Percentiles rank a stretch among this genome's conserved stretches.
These are phyloP conservation scores for Platismatia glauca DNA, from an alignment of 495 filamentous ascomycete genomes.

Conservation along the genomic window DNA sequence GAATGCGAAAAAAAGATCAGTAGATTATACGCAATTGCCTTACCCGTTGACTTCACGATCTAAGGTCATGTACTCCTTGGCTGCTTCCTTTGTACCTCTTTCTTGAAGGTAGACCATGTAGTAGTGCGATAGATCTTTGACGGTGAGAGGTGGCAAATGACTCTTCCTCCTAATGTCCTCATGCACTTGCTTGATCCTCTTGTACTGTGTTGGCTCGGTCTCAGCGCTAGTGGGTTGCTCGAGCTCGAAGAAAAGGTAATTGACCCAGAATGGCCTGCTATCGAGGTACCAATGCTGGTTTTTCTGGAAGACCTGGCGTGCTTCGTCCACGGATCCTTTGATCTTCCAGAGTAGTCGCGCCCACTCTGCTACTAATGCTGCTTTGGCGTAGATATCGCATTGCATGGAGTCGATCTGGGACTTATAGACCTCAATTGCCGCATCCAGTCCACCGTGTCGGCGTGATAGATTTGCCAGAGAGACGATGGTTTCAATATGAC, in stretches of 20 bases:
- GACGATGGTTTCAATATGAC: slow-evolving; percentile 77
- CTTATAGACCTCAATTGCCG: slow-evolving; percentile 80
- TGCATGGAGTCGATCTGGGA: slow-evolving; percentile 62
- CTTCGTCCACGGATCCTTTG: slow-evolving; percentile 76
- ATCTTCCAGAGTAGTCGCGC: slow-evolving; percentile 84
- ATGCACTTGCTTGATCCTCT: slow-evolving; percentile 71
- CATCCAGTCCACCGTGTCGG: slow-evolving; percentile 74
- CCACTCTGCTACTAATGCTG: slow-evolving; percentile 81
- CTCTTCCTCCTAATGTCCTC: slow-evolving; percentile 69
- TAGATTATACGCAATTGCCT: background rate
- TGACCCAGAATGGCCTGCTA: slow-evolving; percentile 85
- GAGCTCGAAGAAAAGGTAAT: slow-evolving; percentile 82
- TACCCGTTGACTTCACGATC: slow-evolving; percentile 78
- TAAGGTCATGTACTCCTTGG: slow-evolving; percentile 75
- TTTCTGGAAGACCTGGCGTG: slow-evolving; percentile 73
- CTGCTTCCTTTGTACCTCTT: slow-evolving; percentile 69
- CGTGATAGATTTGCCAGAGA: slow-evolving; percentile 84
- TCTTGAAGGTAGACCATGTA: slow-evolving; percentile 85
- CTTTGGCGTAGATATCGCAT: slow-evolving; percentile 73
- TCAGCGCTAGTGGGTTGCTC: slow-evolving; percentile 67
- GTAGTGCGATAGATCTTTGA: slow-evolving; percentile 67
- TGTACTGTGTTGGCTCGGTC: slow-evolving; percentile 56
- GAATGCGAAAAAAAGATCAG: background rate
- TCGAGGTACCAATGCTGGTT: slow-evolving; percentile 80
- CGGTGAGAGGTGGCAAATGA: slow-evolving; percentile 52